These are phyloP conservation scores for Vaccinium corymbosum DNA, from an alignment of 148 eudicot genomes.

Conservation along the genomic window DNA sequence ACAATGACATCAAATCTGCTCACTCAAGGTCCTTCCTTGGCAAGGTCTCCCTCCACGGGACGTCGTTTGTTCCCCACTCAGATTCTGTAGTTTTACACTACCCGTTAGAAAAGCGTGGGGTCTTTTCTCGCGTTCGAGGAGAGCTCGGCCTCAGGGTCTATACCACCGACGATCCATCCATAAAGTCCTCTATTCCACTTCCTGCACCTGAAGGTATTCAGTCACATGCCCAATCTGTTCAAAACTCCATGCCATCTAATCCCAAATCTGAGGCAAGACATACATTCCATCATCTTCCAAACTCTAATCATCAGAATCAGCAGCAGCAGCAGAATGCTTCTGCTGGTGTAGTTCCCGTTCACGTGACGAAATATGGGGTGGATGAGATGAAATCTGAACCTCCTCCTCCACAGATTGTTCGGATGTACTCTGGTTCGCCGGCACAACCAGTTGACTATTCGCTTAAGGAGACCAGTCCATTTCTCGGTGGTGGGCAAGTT, in stretches of 20 bases:
- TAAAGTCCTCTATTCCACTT: constrained; percentile 60
- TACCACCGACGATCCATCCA: constrained; percentile 69
- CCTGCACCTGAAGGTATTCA: constrained; percentile 33
- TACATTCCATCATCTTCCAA: constrained; percentile 78
- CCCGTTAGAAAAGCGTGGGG: constrained; percentile 81
- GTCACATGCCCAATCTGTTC: constrained; percentile 12
- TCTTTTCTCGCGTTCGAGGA: constrained; percentile 80
- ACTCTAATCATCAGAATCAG: constrained; percentile 30
- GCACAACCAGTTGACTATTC: constrained; percentile 87
- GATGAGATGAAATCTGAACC: constrained; percentile 70
- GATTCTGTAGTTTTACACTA: constrained; percentile 88
- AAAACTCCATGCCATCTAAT: constrained; percentile 19
- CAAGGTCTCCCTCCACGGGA: constrained; percentile 70
- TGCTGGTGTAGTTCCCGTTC: constrained; percentile 32
- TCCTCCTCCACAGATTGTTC: constrained; percentile 65
- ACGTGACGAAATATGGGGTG: constrained; percentile 50
- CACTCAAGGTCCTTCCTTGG: constrained; percentile 73
- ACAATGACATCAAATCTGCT: constrained; percentile 45
- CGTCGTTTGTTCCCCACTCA: constrained; percentile 77
- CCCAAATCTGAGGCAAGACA: constrained; percentile 52
- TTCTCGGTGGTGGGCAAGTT: constrained; percentile 92
- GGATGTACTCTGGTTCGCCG: constrained; percentile 65
- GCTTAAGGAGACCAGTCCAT: constrained; percentile 94
- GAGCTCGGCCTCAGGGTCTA: constrained; percentile 92
- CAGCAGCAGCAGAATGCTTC: constrained; percentile 37